Evolutionary conservation across 257 asterid genomes (phyloP).

Genomic region (Penstemon davidsonii): DNA sequence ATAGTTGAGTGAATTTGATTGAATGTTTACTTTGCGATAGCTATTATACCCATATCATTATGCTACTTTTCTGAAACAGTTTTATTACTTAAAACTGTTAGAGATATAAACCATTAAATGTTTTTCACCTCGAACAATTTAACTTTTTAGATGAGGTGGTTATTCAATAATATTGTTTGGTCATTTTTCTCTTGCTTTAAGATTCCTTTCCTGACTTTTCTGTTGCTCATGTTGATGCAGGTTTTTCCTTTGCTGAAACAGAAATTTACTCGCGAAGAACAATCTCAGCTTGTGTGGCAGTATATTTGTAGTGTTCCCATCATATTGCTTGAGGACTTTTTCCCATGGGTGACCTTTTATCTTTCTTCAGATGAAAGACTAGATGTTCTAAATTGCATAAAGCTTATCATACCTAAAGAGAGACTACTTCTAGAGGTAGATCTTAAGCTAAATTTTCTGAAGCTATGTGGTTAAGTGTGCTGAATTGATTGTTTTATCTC

Average conservation of each 20-base stretch:
- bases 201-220: background rate
- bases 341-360: slow-evolving; percentile 63
- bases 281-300: slow-evolving; percentile 80
- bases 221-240: slow-evolving; percentile 41
- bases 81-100: background rate
- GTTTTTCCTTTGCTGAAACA: slow-evolving; percentile 68
- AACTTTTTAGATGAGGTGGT: too few relatives aligned
- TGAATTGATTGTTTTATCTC: slow-evolving; percentile 33
- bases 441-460: slow-evolving; percentile 19
- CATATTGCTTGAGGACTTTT: slow-evolving; percentile 67
- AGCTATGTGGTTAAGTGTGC: slow-evolving; percentile 27
- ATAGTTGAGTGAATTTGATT: slow-evolving; percentile 13
- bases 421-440: slow-evolving; percentile 73
- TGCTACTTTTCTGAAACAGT: background rate
- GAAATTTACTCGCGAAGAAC: slow-evolving; percentile 58
- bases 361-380: slow-evolving; percentile 55
- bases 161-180: too few relatives aligned
- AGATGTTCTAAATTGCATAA: slow-evolving; percentile 54
- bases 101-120: too few relatives aligned
- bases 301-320: slow-evolving; percentile 77
- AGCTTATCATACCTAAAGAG: slow-evolving; percentile 65
- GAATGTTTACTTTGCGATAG: background rate
- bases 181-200: too few relatives aligned
- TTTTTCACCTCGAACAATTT: too few relatives aligned
- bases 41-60: background rate